These are phyloP conservation scores for Spirogloea muscicola DNA, from an alignment of 139 green algal genomes.

Conservation along the genomic window DNA sequence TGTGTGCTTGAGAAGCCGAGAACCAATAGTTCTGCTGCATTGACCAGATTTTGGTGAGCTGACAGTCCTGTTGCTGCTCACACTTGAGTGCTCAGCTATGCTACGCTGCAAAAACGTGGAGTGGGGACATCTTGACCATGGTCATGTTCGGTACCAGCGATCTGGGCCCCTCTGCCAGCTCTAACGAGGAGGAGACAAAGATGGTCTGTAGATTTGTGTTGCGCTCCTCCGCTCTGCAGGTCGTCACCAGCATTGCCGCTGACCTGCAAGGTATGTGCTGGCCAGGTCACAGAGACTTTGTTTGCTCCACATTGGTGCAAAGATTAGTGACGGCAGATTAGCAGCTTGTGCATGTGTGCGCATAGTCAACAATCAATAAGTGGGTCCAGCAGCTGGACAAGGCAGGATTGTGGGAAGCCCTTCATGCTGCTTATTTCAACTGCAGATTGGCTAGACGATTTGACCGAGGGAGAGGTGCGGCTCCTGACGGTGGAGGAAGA, in stretches of 20 bases:
- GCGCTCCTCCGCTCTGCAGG: conserved; percentile 5
- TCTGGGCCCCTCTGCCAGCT: conserved; percentile 11
- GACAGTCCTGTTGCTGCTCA: no score
- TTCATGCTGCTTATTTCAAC: no score
- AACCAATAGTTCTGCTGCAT: not conserved
- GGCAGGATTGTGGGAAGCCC: no score
- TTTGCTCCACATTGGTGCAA: not conserved
- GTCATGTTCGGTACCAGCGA: conserved; percentile 42
- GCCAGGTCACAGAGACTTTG: no score
- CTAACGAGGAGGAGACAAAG: conserved; percentile 21
- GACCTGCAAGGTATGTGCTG: no score
- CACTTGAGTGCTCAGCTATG: no score
- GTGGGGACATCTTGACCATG: conserved; percentile 28
- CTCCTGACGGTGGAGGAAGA: not conserved
- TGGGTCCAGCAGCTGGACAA: no score
- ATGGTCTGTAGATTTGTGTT: conserved; percentile 39
- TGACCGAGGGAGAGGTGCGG: conserved; percentile 1
- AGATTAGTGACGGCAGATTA: not conserved
- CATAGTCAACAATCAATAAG: no score
- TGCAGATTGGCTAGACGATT: conserved; percentile 2
- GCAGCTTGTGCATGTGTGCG: not conserved
- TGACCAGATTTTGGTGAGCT: not conserved
- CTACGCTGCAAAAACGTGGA: conserved; percentile 40
- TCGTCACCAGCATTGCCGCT: conserved; percentile 18
- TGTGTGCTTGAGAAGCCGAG: not conserved